These are phyloP conservation scores for Passiflora organensis DNA, from an alignment of 345 rosid species.

Conservation along the genomic window DNA sequence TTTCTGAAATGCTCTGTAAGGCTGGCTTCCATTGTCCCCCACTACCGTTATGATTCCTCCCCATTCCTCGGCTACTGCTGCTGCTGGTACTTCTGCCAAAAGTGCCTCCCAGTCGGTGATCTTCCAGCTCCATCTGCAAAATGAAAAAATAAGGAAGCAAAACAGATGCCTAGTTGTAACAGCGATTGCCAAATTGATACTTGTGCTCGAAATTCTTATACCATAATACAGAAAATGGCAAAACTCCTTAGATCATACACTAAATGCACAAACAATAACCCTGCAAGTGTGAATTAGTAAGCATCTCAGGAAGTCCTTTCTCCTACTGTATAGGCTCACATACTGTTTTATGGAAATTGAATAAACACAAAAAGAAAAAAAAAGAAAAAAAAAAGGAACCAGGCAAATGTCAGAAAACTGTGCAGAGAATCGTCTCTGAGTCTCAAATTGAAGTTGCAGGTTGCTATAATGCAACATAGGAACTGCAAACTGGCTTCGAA, in stretches of 20 bases:
- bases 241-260: background rate
- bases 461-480: too few species aligned
- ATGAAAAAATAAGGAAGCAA: background rate
- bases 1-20: slow-evolving; percentile 75
- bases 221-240: background rate
- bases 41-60: slow-evolving; percentile 23
- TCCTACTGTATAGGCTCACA: too few species aligned
- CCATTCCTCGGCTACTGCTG: slow-evolving; percentile 26
- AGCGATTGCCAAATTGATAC: slow-evolving; percentile 4
- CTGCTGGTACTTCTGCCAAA: slow-evolving; percentile 20
- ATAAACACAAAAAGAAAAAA: too few species aligned
- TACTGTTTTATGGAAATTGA: too few species aligned
- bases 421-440: too few species aligned
- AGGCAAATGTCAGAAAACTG: too few species aligned
- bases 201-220: background rate
- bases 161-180: slow-evolving; percentile 1
- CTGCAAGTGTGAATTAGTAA: background rate
- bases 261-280: background rate
- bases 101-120: slow-evolving; percentile 21
- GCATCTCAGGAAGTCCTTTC: too few species aligned
- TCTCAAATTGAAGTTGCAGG: too few species aligned
- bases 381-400: too few species aligned
- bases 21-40: slow-evolving; percentile 81
- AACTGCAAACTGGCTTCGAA: too few species aligned
- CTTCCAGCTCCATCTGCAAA: slow-evolving; percentile 32